phyloP scores from a whole-genome alignment of 352 stramenopile genomes.

The Globisporangium megalacanthum region DNA sequence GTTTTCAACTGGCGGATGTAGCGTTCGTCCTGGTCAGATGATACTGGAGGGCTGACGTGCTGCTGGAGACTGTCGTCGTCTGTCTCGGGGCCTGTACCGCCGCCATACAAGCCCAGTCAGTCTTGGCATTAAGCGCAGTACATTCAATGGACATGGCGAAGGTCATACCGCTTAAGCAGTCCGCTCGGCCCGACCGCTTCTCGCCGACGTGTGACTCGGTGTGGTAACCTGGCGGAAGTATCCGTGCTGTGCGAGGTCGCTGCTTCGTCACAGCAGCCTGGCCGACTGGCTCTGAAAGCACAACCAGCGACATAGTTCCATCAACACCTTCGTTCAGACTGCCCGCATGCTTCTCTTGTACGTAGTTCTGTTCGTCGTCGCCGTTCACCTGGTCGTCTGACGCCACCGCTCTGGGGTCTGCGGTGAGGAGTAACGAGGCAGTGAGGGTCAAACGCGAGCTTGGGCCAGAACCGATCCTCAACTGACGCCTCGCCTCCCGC shows the following conservation, averaged over 20 bases:
- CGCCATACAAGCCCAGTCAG: neutral
- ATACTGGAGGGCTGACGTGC: neutral
- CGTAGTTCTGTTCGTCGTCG: neutral
- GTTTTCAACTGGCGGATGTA: slow-evolving; percentile 57
- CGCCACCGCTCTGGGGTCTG: slow-evolving; percentile 48
- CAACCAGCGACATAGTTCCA: too few species aligned
- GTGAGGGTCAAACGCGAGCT: neutral
- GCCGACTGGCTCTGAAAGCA: slow-evolving; percentile 1
- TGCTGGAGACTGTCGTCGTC: neutral
- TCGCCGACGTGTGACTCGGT: neutral
- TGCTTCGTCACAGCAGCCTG: slow-evolving; percentile 20
- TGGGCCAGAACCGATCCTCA: neutral
- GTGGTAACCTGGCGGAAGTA: slow-evolving; percentile 1
- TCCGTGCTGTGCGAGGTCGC: slow-evolving; percentile 37
- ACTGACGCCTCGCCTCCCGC: too few species aligned
- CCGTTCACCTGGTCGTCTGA: slow-evolving; percentile 26
- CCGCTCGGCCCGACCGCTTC: slow-evolving; percentile 10
- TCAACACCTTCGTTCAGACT: neutral
- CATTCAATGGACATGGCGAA: neutral
- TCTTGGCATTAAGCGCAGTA: neutral
- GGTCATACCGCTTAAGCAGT: slow-evolving; percentile 14
- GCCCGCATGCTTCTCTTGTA: neutral
- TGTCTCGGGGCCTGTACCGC: slow-evolving; percentile 8
- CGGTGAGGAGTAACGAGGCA: neutral
- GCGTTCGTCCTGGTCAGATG: slow-evolving; percentile 19